Base-by-base conservation (phyloP, 1,284 basidiomycete genomes). In the Coniferiporia sulphurascens region DNA sequence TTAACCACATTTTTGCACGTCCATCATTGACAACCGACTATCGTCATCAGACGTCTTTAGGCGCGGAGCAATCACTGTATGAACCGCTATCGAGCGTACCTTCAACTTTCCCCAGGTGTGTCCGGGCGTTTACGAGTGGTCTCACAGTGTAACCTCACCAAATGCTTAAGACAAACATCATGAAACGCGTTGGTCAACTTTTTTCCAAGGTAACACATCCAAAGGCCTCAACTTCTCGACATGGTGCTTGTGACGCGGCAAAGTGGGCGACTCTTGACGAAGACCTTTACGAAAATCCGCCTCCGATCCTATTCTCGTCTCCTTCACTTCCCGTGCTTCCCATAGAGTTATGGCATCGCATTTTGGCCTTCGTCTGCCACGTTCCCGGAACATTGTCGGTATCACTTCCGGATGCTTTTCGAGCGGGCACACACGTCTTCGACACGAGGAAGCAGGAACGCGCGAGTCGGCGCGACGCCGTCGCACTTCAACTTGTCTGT, bases 401-500 rank as follows among this genome's bases (percentile, higher is more conserved):
- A 15, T 27, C 41, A 4, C 21, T 48, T 15, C 53, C 53, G 5
- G 53, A 55, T 10, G 17, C 53, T 10, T 55, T 55, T 32, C 41
- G 32, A 9, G 41, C 44, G n/a, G 53, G 53, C 41, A 45, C 34
- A 2, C 53, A 32, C 27, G 17, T 45, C 32, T 34, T 13, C 13
- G 17, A 43, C 43, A 32, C 41, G 1, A n/a, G 43, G 10, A 36
- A 46, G 43, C 32, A 45, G 32, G 27, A 55, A 13, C 43, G 43
- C 12, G 41, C 17, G 21, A 55, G 45, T 55, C 41, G 17, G 10
- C 53, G 27, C 17, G 34, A 46, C 35, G 22, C 41, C 6, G 7
- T 17, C 32, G 53, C 21, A 8, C 43, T 55, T 19, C 53, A 55
- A 21, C 43, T 55, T 17, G 53, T 55, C 15, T 55, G 53, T 43